Conservation (phyloP, 768 basidiomycete species). For the Tulasnella sp. region DNA sequence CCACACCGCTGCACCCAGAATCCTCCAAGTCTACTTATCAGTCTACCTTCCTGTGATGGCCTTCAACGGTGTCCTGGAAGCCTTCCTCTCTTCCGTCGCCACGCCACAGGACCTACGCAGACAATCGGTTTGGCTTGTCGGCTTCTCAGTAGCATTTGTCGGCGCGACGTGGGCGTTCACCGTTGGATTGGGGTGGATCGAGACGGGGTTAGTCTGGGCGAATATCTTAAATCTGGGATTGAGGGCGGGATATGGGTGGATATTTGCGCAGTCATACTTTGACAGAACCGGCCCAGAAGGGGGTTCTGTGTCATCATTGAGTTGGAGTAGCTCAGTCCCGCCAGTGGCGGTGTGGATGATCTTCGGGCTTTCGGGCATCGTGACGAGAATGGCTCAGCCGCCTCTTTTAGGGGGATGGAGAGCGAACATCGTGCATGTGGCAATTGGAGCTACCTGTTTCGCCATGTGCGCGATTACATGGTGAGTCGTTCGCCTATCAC, state of each 20-base stretch:
- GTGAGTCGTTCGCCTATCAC: too few relatives aligned
- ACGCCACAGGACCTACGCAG: slow-evolving; percentile 48
- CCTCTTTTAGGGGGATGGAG: too few relatives aligned
- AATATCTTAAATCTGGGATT: slow-evolving; percentile 57
- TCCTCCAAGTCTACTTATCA: slow-evolving; percentile 68
- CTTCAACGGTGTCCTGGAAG: slow-evolving; percentile 84
- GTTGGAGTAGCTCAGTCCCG: too few relatives aligned
- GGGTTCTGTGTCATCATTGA: too few relatives aligned
- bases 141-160: slow-evolving; percentile 61
- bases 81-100: slow-evolving; percentile 76
- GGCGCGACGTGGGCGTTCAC: slow-evolving; percentile 37
- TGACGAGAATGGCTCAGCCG: too few relatives aligned
- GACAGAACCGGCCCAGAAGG: too few relatives aligned
- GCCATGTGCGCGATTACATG: too few relatives aligned
- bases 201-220: slow-evolving; percentile 61
- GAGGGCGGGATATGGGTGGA: slow-evolving; percentile 32
- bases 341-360: too few relatives aligned
- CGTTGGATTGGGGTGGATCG: slow-evolving; percentile 37
- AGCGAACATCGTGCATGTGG: too few relatives aligned
- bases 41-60: slow-evolving; percentile 79
- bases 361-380: too few relatives aligned
- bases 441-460: too few relatives aligned
- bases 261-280: too few relatives aligned
- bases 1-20: slow-evolving; percentile 65
- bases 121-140: slow-evolving; percentile 70